Base-by-base conservation (phyloP, 495 filamentous ascomycete species). In the Penicillium psychrofluorescens region DNA sequence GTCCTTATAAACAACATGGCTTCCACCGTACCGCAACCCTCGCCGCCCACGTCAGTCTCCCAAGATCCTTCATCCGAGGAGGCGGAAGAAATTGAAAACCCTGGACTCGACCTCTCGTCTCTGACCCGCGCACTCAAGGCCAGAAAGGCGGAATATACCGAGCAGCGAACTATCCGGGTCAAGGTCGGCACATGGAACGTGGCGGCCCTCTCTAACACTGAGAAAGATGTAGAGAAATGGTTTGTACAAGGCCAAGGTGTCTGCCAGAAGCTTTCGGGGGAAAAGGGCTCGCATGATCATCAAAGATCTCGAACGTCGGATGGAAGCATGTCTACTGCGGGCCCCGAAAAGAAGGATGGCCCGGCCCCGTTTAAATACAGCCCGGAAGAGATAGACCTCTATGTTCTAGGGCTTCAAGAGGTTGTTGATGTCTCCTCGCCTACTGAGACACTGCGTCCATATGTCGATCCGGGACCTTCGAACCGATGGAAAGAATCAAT, bases 141-240 rank as follows among this genome's bases (percentile, higher is more conserved):
- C 9, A 72, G 92, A 35, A 79, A 81, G 47, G 64, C 78, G 32
- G 90, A 96, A 54, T 99, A 89, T 57, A 83, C 81, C 8, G 76
- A 75, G 10, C 75, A 80, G 29, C 74, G 75, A 43, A 75, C 76
- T 28, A 77, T 95, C 42, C 80, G 78, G 44, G 76, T 97, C 52
- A 96, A 95, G 55, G 71, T 96, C 15, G 92, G 90, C 6, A 83
- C 84, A 1, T 99, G 94, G 94, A 99, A 99, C 64, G 88, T 96
- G 27, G 94, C 89, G 7, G 80, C 85, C 1, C 77, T 83, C 44
- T 75, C 82, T 33, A 86, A 83, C 29, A 90, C 88, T 1, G 90
- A 95, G 60, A 83, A 85, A 48, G 90, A 95, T 60, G 67, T 96
- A 7, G 85, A 78, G 1, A 79, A 75, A 28, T 96, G 90, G 90